Evolutionary conservation across 768 basidiomycete genomes (phyloP), one percentile per base, ranked within the genome.

Genomic region (Lentinula aciculospora): DNA sequence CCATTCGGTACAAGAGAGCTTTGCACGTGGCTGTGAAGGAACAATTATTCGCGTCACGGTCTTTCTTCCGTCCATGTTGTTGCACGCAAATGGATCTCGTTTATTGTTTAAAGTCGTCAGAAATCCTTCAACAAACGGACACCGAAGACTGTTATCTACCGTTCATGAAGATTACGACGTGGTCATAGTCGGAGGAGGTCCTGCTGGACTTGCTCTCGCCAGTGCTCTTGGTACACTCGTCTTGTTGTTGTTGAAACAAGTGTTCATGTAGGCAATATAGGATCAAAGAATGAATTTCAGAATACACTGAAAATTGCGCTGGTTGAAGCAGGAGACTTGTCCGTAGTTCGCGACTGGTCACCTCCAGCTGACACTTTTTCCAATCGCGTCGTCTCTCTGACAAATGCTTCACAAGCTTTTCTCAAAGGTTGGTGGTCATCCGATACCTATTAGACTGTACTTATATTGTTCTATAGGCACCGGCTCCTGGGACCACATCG

Each of bases 131-230:
- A 4, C 21, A 45, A 28, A 34, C 17, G 12, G 28, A 10, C 19
- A 13, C 21, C 46, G 28, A 23, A 58, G 44, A 25, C 31, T 46
- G 4, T 8, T 23, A 3, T 59, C 58, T 2, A 51, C 47, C 48
- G 31, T 17, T 54, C 55, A 69, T 27, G 73, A 81, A 59, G 81
- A 89, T 36, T 86, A 81, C 62, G 97, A 98, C 68, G 79, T 98
- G 32, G 91, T 96, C 21, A 90, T 98, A 64, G 92, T 98, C 25
- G 96, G 97, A 17, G 97, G 92, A 27, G 96, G 95, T 1, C 94
- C 93, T 25, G 92, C 83, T 3, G 97, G 97, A 3, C 79, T 99
- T 39, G 89, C 94, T 12, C 74, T 99, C 34, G 94, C 94, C 3
- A 85, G 84, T 66, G 92, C 93, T 32, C 77, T 99, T 6, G 81